phyloP scores from a whole-genome alignment of 2,329 filamentous ascomycete genomes.

The Penicillium sp. region DNA sequence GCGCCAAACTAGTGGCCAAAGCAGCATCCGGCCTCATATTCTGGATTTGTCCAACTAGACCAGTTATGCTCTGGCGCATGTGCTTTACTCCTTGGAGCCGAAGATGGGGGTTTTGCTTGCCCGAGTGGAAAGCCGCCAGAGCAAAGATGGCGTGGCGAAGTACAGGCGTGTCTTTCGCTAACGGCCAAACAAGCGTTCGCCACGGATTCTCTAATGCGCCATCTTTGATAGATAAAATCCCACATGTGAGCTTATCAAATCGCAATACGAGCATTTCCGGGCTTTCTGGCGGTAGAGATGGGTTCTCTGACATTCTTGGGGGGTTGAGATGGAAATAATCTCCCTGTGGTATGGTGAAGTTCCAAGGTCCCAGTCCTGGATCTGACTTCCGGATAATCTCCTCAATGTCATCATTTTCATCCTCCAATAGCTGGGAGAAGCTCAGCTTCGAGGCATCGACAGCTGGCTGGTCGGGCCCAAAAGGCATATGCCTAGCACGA shows the following conservation, averaged over 20 bases:
- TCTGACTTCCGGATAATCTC: constrained; percentile 44
- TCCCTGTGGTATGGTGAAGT: constrained; percentile 34
- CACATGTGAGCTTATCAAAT: constrained; percentile 59
- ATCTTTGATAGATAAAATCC: constrained; percentile 62
- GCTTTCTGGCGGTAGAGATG: constrained; percentile 44
- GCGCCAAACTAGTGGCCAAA: constrained; percentile 59
- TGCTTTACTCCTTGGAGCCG: constrained; percentile 59
- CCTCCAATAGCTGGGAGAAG: constrained; percentile 29
- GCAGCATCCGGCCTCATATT: constrained; percentile 58
- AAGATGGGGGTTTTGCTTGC: constrained; percentile 49
- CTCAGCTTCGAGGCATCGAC: constrained; percentile 17
- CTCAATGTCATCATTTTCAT: constrained; percentile 45
- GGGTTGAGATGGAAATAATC: constrained; percentile 30
- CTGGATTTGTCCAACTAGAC: constrained; percentile 51
- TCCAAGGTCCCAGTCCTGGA: constrained; percentile 27
- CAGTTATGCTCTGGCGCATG: constrained; percentile 56
- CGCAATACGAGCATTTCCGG: constrained; percentile 55
- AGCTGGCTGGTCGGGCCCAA: constrained; percentile 8
- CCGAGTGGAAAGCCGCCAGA: constrained; percentile 61
- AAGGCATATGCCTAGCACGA: not conserved
- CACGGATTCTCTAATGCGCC: constrained; percentile 62
- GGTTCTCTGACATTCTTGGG: constrained; percentile 38
- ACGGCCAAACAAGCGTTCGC: constrained; percentile 61
- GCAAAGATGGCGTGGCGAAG: constrained; percentile 60
- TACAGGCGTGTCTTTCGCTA: constrained; percentile 56